Base-by-base conservation (phyloP, 352 stramenopile genomes). In the Phytophthora vignae region DNA sequence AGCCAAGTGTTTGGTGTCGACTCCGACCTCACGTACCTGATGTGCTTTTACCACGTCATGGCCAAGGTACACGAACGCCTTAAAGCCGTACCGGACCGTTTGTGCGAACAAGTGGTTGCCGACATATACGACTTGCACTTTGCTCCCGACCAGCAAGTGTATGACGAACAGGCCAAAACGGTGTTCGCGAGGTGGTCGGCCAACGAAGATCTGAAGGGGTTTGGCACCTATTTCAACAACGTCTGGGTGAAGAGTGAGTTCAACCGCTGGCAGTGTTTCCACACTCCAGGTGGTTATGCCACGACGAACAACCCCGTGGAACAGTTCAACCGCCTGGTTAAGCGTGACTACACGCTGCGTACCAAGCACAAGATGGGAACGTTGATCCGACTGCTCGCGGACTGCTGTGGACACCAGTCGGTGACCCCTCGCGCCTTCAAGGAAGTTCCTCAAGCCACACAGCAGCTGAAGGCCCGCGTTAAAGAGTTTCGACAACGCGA, bases 1-100 rank as follows among this genome's bases (percentile, higher is more conserved):
- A n/a, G 36, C 14, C 27, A 40, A 36, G 55, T 60, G 4, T 36
- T 74, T 19, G 54, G 49, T 42, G n/a, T 52, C 7, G 44, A 65
- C 33, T 40, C n/a, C 27, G 36, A 21, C 6, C 11, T 71, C 5
- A 48, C 52, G 1, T 72, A 72, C 27, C 46, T 73, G 21, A 76
- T 76, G 56, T 76, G 69, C 19, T 71, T 62, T n/a, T 76, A 58
- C 46, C 56, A 71, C n/a, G 57, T 76, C 0, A 31, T 76, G 8
- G 48, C 54, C 3, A 71, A 76, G 10, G 50, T 62, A 7, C 11
- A 21, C 5, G 53, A 71, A 22, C 29, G 21, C 9, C 12, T 55
- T 4, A 52, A 58, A 7, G 27, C 49, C 25, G 2, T 63, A 9
- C 10, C 14, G 4, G 12, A n/a, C 36, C 10, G 10, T 14, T 19